Evolutionary conservation across 805 yeast genomes (phyloP).

Genomic region (Jamesozyma lodderae): DNA sequence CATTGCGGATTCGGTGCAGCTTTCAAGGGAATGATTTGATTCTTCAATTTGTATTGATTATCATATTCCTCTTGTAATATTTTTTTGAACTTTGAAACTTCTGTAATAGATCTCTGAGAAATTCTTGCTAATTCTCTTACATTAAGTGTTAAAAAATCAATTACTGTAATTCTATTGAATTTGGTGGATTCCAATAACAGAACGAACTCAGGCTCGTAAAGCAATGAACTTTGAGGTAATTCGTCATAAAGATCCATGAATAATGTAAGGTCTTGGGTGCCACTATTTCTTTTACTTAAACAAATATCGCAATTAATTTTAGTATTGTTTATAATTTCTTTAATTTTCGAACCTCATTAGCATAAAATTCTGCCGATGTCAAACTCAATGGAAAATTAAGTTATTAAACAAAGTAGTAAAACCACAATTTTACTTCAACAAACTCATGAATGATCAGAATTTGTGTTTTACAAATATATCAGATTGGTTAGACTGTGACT

Average conservation of each 20-base stretch:
- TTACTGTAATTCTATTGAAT: slow-evolving; percentile 29
- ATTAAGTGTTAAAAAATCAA: slow-evolving; percentile 36
- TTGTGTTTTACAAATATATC: too few species aligned
- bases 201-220: slow-evolving; percentile 29
- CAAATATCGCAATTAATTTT: neutral
- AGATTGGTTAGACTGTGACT: too few species aligned
- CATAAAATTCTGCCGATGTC: too few species aligned
- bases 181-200: slow-evolving; percentile 24
- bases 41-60: slow-evolving; percentile 7
- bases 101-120: slow-evolving; percentile 29
- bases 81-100: slow-evolving; percentile 23
- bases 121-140: slow-evolving; percentile 29
- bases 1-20: neutral
- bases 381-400: neutral
- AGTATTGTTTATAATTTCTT: too few species aligned
- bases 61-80: slow-evolving; percentile 13
- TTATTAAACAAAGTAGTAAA: neutral
- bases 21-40: slow-evolving; percentile 1
- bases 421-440: neutral
- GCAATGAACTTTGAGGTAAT: slow-evolving; percentile 30
- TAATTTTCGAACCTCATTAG: too few species aligned
- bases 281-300: neutral
- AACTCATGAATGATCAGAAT: too few species aligned
- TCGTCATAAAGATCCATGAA: slow-evolving; percentile 39
- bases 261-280: too few species aligned